Percentiles rank a stretch among this genome's conserved stretches.
Conservation (phyloP, 2,329 filamentous ascomycete genomes). For the Scortechinia acanthostroma region DNA sequence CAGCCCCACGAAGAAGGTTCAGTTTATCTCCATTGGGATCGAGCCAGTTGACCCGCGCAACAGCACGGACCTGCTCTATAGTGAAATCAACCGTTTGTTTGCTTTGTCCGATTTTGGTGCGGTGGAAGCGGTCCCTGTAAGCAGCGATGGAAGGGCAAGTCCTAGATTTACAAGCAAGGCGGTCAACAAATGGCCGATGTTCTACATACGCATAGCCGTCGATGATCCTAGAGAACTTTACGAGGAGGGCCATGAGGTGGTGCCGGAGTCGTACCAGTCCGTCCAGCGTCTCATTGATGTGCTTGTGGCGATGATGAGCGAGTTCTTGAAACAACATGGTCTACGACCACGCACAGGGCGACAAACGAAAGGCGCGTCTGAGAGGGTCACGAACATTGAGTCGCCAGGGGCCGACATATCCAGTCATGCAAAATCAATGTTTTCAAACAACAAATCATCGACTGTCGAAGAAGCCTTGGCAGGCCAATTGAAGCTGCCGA, state of each 20-base stretch:
- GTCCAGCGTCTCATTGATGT: slow-evolving; percentile 40
- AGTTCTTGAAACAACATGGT: slow-evolving; percentile 45
- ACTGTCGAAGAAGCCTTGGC: not conserved
- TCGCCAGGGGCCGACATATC: not conserved
- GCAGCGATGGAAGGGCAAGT: not conserved
- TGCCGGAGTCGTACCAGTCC: slow-evolving; percentile 19
- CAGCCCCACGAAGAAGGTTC: slow-evolving; percentile 42
- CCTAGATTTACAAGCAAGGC: slow-evolving; percentile 28
- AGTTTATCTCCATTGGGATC: slow-evolving; percentile 52
- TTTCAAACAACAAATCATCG: too few relatives aligned
- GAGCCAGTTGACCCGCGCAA: slow-evolving; percentile 30
- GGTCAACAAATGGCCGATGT: slow-evolving; percentile 54
- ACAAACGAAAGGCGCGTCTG: too few relatives aligned
- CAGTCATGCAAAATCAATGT: too few relatives aligned
- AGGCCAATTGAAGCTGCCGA: not conserved
- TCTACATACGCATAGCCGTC: slow-evolving; percentile 40
- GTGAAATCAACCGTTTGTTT: slow-evolving; percentile 47
- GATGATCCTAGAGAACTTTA: slow-evolving; percentile 6
- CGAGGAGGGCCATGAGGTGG: slow-evolving; percentile 9
- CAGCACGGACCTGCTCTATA: slow-evolving; percentile 40
- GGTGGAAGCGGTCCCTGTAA: slow-evolving; percentile 14
- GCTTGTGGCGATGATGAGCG: slow-evolving; percentile 38
- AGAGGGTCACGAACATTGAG: slow-evolving; percentile 8
- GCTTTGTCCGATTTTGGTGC: slow-evolving; percentile 45
- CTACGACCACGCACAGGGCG: slow-evolving; percentile 39